Evolutionary conservation across 495 filamentous ascomycete genomes (phyloP).

Genomic region (Trichoderma orchidacearum): DNA sequence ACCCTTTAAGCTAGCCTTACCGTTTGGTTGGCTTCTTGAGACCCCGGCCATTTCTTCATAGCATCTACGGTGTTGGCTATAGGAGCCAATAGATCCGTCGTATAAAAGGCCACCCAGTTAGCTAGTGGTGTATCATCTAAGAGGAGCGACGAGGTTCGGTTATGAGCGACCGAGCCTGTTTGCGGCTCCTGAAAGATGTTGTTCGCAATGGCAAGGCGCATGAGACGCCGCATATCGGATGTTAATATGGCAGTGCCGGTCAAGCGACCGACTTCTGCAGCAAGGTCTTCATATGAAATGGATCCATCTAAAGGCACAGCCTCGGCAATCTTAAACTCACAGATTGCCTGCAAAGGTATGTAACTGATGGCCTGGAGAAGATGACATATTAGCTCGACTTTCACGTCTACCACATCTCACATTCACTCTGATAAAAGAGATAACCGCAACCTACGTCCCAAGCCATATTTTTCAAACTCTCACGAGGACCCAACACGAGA

Average conservation of each 20-base stretch:
- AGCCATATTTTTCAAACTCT: constrained; percentile 7
- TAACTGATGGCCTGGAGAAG: background rate
- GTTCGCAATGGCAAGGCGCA: constrained; percentile 43
- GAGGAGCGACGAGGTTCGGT: constrained; percentile 30
- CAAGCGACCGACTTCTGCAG: background rate
- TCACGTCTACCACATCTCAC: background rate
- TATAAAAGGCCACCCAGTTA: constrained; percentile 36
- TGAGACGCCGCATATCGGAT: constrained; percentile 15
- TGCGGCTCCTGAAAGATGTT: constrained; percentile 41
- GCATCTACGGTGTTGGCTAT: background rate
- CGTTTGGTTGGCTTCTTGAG: background rate
- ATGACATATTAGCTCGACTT: background rate
- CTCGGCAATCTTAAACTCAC: background rate
- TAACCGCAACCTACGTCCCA: background rate
- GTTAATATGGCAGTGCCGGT: background rate
- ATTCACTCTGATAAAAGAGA: no score
- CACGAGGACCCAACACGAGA: constrained; percentile 25
- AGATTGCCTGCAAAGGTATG: background rate
- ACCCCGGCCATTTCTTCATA: background rate
- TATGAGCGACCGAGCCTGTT: constrained; percentile 39
- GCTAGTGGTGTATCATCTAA: constrained; percentile 26
- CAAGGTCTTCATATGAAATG: background rate
- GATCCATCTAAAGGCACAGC: background rate
- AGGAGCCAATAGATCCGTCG: constrained; percentile 31
- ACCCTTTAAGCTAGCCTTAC: no score